Evolutionary conservation across 495 filamentous ascomycete genomes (phyloP).

Genomic region (Penicillium cinerascens): DNA sequence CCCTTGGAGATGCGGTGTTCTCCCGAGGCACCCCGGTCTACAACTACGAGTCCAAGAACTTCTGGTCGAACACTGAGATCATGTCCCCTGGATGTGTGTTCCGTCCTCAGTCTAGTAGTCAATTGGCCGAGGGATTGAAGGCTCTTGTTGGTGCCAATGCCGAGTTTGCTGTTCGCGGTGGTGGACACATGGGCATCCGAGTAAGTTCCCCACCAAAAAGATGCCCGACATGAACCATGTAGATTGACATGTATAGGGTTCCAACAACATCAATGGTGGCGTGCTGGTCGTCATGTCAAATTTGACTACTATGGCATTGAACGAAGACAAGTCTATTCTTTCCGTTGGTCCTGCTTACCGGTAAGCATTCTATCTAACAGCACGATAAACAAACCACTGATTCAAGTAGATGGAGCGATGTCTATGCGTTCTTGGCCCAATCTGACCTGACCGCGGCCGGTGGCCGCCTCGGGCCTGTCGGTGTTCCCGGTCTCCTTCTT

Average conservation of each 20-base stretch:
- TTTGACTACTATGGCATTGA: conserved; percentile 36
- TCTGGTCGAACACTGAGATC: conserved; percentile 39
- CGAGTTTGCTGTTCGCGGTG: conserved; percentile 36
- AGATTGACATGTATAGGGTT: conserved; percentile 29
- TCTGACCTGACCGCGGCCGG: conserved; percentile 49
- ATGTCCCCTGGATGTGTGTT: conserved; percentile 34
- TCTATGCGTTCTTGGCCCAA: conserved; percentile 47
- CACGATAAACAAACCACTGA: conserved; percentile 20
- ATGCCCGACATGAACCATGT: too few species aligned
- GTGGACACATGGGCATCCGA: conserved; percentile 38
- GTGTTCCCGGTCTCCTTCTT: conserved; percentile 45
- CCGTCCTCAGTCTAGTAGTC: conserved; percentile 24
- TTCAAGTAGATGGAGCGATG: conserved; percentile 47
- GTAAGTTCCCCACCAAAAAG: conserved; percentile 25
- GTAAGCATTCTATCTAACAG: conserved; percentile 30
- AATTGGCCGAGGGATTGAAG: conserved; percentile 26
- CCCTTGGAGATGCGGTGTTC: conserved; percentile 22
- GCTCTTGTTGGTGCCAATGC: conserved; percentile 30
- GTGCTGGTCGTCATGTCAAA: conserved; percentile 54
- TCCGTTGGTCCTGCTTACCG: conserved; percentile 28
- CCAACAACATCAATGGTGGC: conserved; percentile 44
- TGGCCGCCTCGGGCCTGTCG: conserved; percentile 52
- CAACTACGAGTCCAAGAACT: conserved; percentile 29
- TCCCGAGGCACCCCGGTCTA: conserved; percentile 23
- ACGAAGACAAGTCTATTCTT: conserved; percentile 26